These are phyloP conservation scores for Pugionium dolabratum DNA, from an alignment of 345 rosid species.

Conservation along the genomic window DNA sequence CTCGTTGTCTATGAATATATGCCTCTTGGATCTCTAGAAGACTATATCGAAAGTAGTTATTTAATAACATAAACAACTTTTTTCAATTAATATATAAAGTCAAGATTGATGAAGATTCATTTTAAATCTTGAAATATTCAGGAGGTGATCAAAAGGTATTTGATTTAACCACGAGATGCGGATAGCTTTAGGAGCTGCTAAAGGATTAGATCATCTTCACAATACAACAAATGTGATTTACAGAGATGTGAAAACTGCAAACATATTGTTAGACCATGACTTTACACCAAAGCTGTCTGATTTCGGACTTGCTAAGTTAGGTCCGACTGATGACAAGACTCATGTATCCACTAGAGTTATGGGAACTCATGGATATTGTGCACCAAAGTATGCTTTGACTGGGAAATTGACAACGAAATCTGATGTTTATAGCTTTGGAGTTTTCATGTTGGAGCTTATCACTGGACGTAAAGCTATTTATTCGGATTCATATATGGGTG, in stretches of 20 bases:
- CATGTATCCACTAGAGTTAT: slow-evolving; percentile 69
- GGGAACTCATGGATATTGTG: slow-evolving; percentile 79
- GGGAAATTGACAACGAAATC: slow-evolving; percentile 59
- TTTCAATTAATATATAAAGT: no score
- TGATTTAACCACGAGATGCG: slow-evolving; percentile 63
- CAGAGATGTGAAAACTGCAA: slow-evolving; percentile 64
- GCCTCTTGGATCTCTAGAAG: slow-evolving; percentile 72
- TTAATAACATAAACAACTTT: no score
- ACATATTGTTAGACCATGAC: slow-evolving; percentile 53
- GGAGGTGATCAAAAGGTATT: slow-evolving; percentile 42
- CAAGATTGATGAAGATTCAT: no score
- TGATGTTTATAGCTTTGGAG: slow-evolving; percentile 69
- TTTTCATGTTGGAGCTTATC: slow-evolving; percentile 65
- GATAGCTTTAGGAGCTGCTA: slow-evolving; percentile 64
- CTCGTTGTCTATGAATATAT: slow-evolving; percentile 72
- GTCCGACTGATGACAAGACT: slow-evolving; percentile 55
- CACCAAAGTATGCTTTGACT: slow-evolving; percentile 62
- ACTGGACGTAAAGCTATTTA: slow-evolving; percentile 58
- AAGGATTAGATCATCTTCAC: slow-evolving; percentile 64
- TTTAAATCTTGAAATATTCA: not conserved
- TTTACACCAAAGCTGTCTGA: slow-evolving; percentile 65
- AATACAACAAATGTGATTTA: slow-evolving; percentile 54
- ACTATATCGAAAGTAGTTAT: slow-evolving; percentile 45
- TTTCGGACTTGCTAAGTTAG: slow-evolving; percentile 78
- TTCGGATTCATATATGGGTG: slow-evolving; percentile 35